Conservation (phyloP, 352 stramenopile genomes). For the Pythium myriotylum region DNA sequence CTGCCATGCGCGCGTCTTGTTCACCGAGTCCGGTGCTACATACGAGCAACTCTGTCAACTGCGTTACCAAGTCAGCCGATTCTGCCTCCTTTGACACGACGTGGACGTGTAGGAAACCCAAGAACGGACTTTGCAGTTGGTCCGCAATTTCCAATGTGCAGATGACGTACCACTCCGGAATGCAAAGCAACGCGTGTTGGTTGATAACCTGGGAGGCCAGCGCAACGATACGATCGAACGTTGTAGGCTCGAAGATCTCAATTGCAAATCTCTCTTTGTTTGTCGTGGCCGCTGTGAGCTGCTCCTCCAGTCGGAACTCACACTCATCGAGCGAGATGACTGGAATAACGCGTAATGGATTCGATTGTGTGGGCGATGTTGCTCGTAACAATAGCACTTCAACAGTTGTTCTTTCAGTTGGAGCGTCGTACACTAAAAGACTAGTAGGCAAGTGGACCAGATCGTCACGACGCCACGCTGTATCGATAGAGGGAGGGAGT, state of each 20-base stretch:
- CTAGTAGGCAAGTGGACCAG: slow-evolving; percentile 27
- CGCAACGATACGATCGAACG: slow-evolving; percentile 37
- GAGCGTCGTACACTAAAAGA: slow-evolving; percentile 21
- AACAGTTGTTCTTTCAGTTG: slow-evolving; percentile 5
- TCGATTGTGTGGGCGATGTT: neutral
- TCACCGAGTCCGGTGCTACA: slow-evolving; percentile 8
- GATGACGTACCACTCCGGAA: slow-evolving; percentile 56
- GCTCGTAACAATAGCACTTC: slow-evolving; percentile 24
- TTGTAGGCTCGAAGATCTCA: slow-evolving; percentile 32
- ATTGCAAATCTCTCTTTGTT: slow-evolving; percentile 46
- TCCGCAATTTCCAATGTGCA: slow-evolving; percentile 28
- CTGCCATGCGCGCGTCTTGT: slow-evolving; percentile 1
- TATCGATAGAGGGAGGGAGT: slow-evolving; percentile 23
- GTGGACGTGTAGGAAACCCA: slow-evolving; percentile 24
- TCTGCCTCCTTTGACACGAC: slow-evolving; percentile 1
- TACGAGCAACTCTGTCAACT: slow-evolving; percentile 11
- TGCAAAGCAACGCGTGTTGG: slow-evolving; percentile 48
- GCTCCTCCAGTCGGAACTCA: slow-evolving; percentile 12
- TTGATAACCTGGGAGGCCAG: slow-evolving; percentile 57
- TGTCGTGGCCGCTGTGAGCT: slow-evolving; percentile 28
- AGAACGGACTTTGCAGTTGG: slow-evolving; percentile 33
- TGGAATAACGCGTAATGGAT: slow-evolving; percentile 6
- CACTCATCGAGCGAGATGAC: slow-evolving; percentile 12
- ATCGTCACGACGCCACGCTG: slow-evolving; percentile 26
- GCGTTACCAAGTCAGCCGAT: neutral